Evolutionary conservation across 805 yeast species (phyloP).

Genomic region (Candida qinlingensis): DNA sequence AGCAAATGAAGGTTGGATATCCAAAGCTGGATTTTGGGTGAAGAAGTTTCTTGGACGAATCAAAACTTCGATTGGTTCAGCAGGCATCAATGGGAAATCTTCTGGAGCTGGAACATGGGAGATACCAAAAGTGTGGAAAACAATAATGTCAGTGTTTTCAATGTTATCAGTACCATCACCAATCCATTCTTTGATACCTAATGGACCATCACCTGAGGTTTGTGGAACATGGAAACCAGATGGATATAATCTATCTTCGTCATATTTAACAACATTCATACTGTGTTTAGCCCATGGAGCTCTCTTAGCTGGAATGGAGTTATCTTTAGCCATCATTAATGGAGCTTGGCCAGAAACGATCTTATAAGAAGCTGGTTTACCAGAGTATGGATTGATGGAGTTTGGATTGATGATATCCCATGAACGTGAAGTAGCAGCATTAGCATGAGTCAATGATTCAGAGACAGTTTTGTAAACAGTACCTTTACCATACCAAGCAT

Average conservation of each 20-base stretch:
- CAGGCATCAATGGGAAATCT: constrained; percentile 88
- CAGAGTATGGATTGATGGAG: constrained; percentile 60
- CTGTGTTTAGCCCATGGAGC: constrained; percentile 75
- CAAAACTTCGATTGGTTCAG: constrained; percentile 71
- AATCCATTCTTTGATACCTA: constrained; percentile 66
- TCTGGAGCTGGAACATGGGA: constrained; percentile 87
- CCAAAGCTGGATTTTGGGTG: constrained; percentile 71
- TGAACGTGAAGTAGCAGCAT: constrained; percentile 60
- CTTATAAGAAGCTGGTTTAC: constrained; percentile 72
- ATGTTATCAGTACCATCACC: constrained; percentile 54
- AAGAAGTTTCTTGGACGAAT: constrained; percentile 79
- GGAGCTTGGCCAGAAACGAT: constrained; percentile 73
- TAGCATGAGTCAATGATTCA: constrained; percentile 59
- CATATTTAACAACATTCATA: constrained; percentile 65
- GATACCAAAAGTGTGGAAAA: constrained; percentile 80
- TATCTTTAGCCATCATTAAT: constrained; percentile 65
- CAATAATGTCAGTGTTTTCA: constrained; percentile 65
- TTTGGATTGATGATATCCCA: constrained; percentile 78
- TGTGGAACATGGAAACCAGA: constrained; percentile 77
- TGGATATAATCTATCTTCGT: constrained; percentile 71
- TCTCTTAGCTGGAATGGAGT: constrained; percentile 71
- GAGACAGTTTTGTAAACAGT: constrained; percentile 63
- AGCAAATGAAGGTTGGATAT: constrained; percentile 61
- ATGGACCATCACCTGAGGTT: constrained; percentile 62
- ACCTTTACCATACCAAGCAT: constrained; percentile 63